These are phyloP conservation scores for Miscanthus lutarioriparius DNA, from an alignment of 176 grass and related monocot genomes.

Conservation along the genomic window DNA sequence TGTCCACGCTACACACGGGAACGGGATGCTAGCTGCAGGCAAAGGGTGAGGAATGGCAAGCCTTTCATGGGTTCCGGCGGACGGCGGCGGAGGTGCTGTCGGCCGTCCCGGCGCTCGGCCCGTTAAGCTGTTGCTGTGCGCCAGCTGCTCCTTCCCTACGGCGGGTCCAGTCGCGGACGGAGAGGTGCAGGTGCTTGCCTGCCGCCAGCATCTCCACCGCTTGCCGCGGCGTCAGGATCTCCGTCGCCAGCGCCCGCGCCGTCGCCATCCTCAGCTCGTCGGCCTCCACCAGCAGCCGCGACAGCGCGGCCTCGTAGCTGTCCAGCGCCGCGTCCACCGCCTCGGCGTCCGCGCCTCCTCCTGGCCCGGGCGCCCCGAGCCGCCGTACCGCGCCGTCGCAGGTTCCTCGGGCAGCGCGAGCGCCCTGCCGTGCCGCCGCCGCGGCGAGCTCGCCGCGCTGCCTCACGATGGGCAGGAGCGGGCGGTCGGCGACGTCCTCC, in stretches of 20 bases:
- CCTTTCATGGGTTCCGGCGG: constrained; percentile 18
- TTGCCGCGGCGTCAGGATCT: constrained; percentile 64
- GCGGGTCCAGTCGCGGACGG: constrained; percentile 53
- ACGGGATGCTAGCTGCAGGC: background rate
- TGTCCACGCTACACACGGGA: background rate
- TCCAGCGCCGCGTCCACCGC: constrained; percentile 55
- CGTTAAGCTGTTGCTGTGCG: background rate
- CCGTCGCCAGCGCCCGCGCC: constrained; percentile 28
- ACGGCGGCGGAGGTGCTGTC: background rate
- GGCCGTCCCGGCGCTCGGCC: background rate
- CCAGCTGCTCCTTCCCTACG: background rate
- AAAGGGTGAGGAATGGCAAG: constrained; percentile 12
- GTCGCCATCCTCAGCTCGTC: constrained; percentile 59
- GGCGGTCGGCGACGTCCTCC: constrained; percentile 66
- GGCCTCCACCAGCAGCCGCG: constrained; percentile 53
- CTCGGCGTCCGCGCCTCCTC: background rate
- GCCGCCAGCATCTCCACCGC: constrained; percentile 62
- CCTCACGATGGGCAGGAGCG: constrained; percentile 62
- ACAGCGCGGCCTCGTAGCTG: constrained; percentile 38
- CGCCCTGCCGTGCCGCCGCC: background rate
- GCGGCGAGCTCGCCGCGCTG: background rate
- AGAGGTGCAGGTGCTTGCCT: constrained; percentile 68
- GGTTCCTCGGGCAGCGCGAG: background rate
- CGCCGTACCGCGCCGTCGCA: background rate
- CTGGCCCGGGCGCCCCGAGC: background rate